Percentiles rank a stretch among this genome's conserved stretches.
phyloP scores from a whole-genome alignment of 1,284 basidiomycete species.

The Ustilago hordei region DNA sequence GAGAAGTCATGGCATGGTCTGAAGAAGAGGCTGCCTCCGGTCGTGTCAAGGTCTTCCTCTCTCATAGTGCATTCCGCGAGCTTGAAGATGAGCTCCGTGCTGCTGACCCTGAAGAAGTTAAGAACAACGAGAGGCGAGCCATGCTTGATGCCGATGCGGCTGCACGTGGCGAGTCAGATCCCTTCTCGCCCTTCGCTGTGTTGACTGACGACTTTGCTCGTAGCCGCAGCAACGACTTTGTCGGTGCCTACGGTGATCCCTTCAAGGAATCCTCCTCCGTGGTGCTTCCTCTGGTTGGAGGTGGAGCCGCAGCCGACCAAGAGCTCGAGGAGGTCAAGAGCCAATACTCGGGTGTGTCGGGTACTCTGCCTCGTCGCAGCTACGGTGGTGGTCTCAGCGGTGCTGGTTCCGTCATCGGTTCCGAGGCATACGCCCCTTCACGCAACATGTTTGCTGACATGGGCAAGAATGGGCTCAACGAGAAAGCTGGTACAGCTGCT shows the following conservation, averaged over 20 bases:
- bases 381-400: slow-evolving; percentile 45
- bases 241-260: slow-evolving; percentile 65
- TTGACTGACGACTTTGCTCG: slow-evolving; percentile 65
- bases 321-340: slow-evolving; percentile 59
- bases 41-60: slow-evolving; percentile 84
- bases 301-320: slow-evolving; percentile 26
- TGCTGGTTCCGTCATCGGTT: slow-evolving; percentile 48
- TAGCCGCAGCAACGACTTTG: slow-evolving; percentile 65
- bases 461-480: slow-evolving; percentile 72
- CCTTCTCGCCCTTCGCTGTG: slow-evolving; percentile 74
- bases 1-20: slow-evolving; percentile 76
- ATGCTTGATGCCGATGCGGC: slow-evolving; percentile 78
- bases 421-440: slow-evolving; percentile 81
- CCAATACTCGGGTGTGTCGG: slow-evolving; percentile 49
- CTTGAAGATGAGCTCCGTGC: slow-evolving; percentile 88
- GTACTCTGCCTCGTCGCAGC: slow-evolving; percentile 34
- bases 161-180: slow-evolving; percentile 71
- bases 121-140: slow-evolving; percentile 71
- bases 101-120: slow-evolving; percentile 75
- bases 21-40: slow-evolving; percentile 85
- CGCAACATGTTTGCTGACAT: slow-evolving; percentile 89
- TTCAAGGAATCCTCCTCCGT: slow-evolving; percentile 69
- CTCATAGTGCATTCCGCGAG: slow-evolving; percentile 85
- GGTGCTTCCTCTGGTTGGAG: slow-evolving; percentile 77
- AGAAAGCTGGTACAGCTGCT: slow-evolving; percentile 56